Evolutionary conservation across 495 filamentous ascomycete species (phyloP).

Genomic region (Penicillium flavigenum): DNA sequence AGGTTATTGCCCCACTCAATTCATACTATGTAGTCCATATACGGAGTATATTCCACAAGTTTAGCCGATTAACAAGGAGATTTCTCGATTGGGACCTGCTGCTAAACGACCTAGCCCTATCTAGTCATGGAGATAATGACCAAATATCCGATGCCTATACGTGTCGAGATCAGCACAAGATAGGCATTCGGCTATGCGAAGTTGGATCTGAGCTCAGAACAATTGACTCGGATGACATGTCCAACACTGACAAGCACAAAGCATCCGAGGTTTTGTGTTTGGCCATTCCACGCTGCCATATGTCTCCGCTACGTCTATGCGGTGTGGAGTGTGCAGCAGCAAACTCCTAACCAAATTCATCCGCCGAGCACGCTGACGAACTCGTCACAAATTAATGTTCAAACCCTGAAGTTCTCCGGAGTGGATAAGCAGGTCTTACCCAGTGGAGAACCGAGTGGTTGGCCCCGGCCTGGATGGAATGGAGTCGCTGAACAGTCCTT

Average conservation of each 20-base stretch:
- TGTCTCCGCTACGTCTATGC: background rate
- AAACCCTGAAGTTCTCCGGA: background rate
- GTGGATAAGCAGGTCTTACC: background rate
- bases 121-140: background rate
- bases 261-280: background rate
- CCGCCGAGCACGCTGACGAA: background rate
- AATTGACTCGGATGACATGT: background rate
- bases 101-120: background rate
- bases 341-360: too few species aligned
- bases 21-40: background rate
- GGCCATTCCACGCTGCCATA: background rate
- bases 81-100: background rate
- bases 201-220: background rate
- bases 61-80: background rate
- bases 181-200: background rate
- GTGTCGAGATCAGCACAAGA: slow-evolving; percentile 1
- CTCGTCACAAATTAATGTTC: background rate
- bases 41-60: background rate
- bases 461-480: background rate
- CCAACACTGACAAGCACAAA: background rate
- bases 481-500: background rate
- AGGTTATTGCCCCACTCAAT: background rate
- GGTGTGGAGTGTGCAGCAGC: background rate
- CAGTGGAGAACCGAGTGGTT: background rate
- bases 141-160: background rate